phyloP scores from a whole-genome alignment of 768 basidiomycete genomes.

The Naganishia vishniacii region DNA sequence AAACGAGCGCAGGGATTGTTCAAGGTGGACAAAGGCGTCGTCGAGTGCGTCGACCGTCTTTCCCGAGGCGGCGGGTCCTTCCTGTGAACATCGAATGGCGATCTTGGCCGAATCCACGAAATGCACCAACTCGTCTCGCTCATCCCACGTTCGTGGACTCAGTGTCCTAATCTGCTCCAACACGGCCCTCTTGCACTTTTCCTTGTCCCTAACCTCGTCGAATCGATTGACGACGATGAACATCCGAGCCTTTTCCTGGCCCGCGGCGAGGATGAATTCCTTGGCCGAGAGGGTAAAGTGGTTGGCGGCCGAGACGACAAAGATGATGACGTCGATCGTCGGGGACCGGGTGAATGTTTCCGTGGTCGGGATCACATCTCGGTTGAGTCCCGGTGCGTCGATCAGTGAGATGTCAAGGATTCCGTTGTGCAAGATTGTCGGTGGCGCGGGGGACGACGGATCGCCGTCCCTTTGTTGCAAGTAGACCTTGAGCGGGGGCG shows the following conservation, averaged over 20 bases:
- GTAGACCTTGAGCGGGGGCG: conserved; percentile 79
- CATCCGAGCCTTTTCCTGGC: conserved; percentile 93
- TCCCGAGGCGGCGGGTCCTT: conserved; percentile 20
- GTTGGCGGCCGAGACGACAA: conserved; percentile 95
- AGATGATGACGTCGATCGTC: conserved; percentile 97
- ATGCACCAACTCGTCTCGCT: conserved; percentile 88
- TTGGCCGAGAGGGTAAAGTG: conserved; percentile 94
- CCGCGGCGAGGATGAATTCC: conserved; percentile 86
- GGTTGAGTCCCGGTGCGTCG: conserved; percentile 94
- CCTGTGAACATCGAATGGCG: conserved; percentile 38
- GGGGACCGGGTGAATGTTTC: conserved; percentile 91
- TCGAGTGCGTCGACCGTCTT: conserved; percentile 36
- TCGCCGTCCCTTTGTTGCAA: conserved; percentile 52
- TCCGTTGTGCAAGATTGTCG: conserved; percentile 87
- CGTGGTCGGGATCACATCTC: conserved; percentile 89
- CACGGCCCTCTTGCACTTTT: conserved; percentile 77
- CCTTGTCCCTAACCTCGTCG: conserved; percentile 91
- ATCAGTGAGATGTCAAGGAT: conserved; percentile 97
- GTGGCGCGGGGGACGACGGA: conserved; percentile 56
- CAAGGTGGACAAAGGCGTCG: conserved; percentile 73
- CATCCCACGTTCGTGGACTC: conserved; percentile 84
- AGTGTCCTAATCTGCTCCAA: conserved; percentile 90
- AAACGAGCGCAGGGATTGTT: conserved; percentile 83
- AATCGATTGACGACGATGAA: conserved; percentile 99
- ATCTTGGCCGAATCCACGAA: conserved; percentile 82